phyloP scores from a whole-genome alignment of 2,329 filamentous ascomycete genomes.

The Pseudogymnoascus sp. region DNA sequence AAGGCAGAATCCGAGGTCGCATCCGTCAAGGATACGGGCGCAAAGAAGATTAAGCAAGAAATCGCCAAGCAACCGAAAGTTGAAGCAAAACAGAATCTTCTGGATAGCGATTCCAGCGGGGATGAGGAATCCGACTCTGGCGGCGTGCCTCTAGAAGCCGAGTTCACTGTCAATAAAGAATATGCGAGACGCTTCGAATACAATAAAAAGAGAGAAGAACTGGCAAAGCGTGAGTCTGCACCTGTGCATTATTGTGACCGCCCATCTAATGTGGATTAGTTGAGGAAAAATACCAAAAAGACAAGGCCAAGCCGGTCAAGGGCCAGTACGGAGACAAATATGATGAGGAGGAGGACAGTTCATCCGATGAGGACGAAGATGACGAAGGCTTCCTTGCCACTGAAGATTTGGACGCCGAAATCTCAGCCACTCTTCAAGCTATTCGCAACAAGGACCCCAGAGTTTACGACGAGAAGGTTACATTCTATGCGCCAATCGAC shows the following conservation, averaged over 20 bases:
- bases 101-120: slow-evolving; percentile 37
- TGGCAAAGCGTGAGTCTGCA: slow-evolving; percentile 51
- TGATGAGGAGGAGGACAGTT: slow-evolving; percentile 55
- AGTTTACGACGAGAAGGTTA: slow-evolving; percentile 72
- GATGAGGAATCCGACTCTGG: slow-evolving; percentile 28
- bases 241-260: slow-evolving; percentile 10
- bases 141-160: slow-evolving; percentile 28
- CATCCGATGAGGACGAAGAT: slow-evolving; percentile 73
- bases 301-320: slow-evolving; percentile 33
- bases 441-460: slow-evolving; percentile 86
- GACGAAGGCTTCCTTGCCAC: slow-evolving; percentile 84
- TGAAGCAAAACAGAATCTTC: slow-evolving; percentile 32
- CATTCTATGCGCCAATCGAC: slow-evolving; percentile 65
- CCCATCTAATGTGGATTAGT: slow-evolving; percentile 42
- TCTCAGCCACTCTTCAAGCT: slow-evolving; percentile 76
- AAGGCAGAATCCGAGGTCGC: slow-evolving; percentile 23
- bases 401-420: slow-evolving; percentile 75
- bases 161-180: slow-evolving; percentile 80
- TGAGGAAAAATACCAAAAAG: slow-evolving; percentile 69
- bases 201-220: slow-evolving; percentile 94
- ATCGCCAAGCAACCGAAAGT: slow-evolving; percentile 15
- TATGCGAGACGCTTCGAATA: slow-evolving; percentile 86
- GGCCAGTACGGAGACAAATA: slow-evolving; percentile 35
- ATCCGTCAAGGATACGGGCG: slow-evolving; percentile 11
- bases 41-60: slow-evolving; percentile 25